Evolutionary conservation across 1,284 basidiomycete species (phyloP).

Genomic region (Cystobasidium pallidum): DNA sequence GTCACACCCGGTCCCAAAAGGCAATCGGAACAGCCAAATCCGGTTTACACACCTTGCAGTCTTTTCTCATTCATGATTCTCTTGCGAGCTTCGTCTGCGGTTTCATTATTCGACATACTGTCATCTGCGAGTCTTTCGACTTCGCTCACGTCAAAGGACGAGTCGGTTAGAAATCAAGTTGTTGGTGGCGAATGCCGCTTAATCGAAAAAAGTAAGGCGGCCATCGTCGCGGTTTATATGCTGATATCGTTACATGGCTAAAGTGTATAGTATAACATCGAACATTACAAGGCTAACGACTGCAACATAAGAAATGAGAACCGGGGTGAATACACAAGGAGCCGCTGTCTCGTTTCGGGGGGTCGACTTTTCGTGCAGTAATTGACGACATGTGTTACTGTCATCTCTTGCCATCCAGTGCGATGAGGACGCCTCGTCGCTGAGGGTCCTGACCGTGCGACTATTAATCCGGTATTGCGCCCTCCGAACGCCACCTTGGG

Average conservation of each 20-base stretch:
- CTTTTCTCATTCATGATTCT: constrained; percentile 37
- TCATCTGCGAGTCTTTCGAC: background rate
- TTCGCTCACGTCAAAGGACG: background rate
- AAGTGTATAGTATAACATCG: background rate
- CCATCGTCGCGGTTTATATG: background rate
- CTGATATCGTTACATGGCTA: no score
- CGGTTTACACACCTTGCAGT: constrained; percentile 9
- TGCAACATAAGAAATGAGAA: background rate
- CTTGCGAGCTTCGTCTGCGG: constrained; percentile 20
- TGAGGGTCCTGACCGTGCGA: no score
- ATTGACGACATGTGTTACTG: no score
- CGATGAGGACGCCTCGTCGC: no score
- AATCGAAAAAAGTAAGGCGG: background rate
- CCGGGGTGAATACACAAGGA: background rate
- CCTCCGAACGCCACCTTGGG: no score
- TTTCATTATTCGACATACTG: constrained; percentile 1
- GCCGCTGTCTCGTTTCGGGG: background rate
- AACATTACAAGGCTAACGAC: background rate
- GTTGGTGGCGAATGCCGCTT: background rate
- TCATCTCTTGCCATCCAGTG: no score
- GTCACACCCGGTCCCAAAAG: background rate
- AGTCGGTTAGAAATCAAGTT: constrained; percentile 10
- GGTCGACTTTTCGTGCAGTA: no score
- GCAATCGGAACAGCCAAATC: constrained; percentile 5
- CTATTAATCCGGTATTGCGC: no score